phyloP scores from a whole-genome alignment of 2,329 filamentous ascomycete species.

The Beauveria rudraprayagi region DNA sequence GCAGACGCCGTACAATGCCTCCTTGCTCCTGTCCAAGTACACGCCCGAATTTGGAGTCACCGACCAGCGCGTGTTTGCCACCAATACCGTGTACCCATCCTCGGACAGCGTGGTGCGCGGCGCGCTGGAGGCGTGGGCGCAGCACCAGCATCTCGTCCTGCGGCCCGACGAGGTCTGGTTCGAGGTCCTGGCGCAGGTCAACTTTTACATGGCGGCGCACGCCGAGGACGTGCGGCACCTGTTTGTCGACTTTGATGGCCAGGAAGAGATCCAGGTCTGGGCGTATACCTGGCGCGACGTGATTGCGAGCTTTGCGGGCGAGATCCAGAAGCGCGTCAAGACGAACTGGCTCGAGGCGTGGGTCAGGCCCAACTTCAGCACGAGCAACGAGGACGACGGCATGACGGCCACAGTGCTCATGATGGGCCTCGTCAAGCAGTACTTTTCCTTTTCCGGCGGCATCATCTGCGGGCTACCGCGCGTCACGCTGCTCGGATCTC shows the following conservation, averaged over 20 bases:
- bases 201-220: slow-evolving; percentile 40
- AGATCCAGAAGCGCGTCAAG: slow-evolving; percentile 32
- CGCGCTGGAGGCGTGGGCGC: slow-evolving; percentile 39
- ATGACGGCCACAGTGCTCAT: slow-evolving; percentile 34
- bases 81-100: slow-evolving; percentile 21
- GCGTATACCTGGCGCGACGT: slow-evolving; percentile 20
- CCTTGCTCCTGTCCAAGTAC: slow-evolving; percentile 24
- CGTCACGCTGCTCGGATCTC: slow-evolving; percentile 32
- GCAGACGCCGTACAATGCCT: slow-evolving; percentile 16
- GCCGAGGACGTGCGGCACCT: slow-evolving; percentile 35
- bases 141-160: slow-evolving; percentile 41
- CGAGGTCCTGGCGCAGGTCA: slow-evolving; percentile 43
- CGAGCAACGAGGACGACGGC: slow-evolving; percentile 29
- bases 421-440: slow-evolving; percentile 36
- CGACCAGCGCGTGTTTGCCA: slow-evolving; percentile 6
- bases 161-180: slow-evolving; percentile 50
- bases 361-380: slow-evolving; percentile 36
- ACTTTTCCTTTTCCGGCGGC: slow-evolving; percentile 28
- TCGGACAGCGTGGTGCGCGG: slow-evolving; percentile 36
- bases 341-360: slow-evolving; percentile 33
- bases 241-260: slow-evolving; percentile 38
- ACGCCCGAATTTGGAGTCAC: slow-evolving; percentile 13
- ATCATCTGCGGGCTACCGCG: slow-evolving; percentile 36
- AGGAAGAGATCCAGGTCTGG: slow-evolving; percentile 30
- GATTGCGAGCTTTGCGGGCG: slow-evolving; percentile 26